Conservation (phyloP, 495 filamentous ascomycete species). For the Penicillium parvum region DNA sequence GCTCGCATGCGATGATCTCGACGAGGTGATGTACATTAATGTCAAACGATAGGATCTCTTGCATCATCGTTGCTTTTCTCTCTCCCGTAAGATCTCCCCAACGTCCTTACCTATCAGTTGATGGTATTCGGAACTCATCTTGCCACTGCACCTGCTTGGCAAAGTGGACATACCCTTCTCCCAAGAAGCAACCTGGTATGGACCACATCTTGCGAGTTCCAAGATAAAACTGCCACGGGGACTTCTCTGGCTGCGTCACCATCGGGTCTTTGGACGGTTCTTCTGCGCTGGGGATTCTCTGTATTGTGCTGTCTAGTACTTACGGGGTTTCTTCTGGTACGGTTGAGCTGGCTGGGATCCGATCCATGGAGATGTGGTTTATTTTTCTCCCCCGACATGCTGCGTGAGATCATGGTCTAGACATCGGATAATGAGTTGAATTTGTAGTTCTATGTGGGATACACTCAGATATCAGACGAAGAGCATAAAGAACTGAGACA, state of each 20-base stretch:
- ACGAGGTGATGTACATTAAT: slow-evolving; percentile 3
- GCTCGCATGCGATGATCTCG: slow-evolving; percentile 53
- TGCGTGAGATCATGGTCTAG: too few species aligned
- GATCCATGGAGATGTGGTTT: slow-evolving; percentile 22
- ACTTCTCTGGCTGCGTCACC: slow-evolving; percentile 26
- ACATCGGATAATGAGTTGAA: too few species aligned
- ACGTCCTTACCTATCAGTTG: neutral
- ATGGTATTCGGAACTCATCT: slow-evolving; percentile 5
- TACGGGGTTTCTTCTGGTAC: slow-evolving; percentile 10
- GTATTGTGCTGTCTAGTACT: slow-evolving; percentile 21
- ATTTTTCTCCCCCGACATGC: slow-evolving; percentile 22
- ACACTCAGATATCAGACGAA: too few species aligned
- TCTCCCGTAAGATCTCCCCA: neutral
- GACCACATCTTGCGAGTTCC: slow-evolving; percentile 12
- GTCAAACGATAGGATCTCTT: slow-evolving; percentile 4
- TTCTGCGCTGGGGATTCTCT: neutral
- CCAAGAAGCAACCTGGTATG: slow-evolving; percentile 10
- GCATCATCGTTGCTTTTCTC: neutral
- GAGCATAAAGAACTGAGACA: too few species aligned
- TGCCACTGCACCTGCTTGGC: slow-evolving; percentile 3
- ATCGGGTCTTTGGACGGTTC: neutral
- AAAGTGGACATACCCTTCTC: slow-evolving; percentile 14
- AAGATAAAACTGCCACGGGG: slow-evolving; percentile 13
- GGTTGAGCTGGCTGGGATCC: neutral
- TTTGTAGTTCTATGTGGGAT: too few species aligned